Evolutionary conservation across 108 stramenopile genomes (phyloP), one percentile per base, ranked within the genome.

Genomic region (Cyclostephanos tholiformis): DNA sequence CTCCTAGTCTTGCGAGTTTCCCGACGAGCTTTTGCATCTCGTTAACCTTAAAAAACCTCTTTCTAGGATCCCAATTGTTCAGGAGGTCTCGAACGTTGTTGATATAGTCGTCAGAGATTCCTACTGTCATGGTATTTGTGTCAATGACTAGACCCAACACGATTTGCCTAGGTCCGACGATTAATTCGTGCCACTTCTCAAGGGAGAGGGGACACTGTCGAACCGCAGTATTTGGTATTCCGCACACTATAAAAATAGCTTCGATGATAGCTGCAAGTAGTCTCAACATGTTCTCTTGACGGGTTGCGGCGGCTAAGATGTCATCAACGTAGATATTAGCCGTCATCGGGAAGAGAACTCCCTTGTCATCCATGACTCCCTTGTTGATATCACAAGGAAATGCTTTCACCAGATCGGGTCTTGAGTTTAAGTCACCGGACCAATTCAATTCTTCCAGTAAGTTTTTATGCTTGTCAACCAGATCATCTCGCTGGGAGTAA

Each of bases 1-100:
- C 38, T 14, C 52, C 72, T 0, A 73, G 22, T 22, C 63, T 30
- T 0, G 8, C 72, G 0, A 51, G 19, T 25, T 64, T 73, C 0
- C 63, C 72, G 0, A 50, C 14, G 0, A 73, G 53, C 25, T 17
- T 29, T 56, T 73, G 50, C 26, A 56, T 4, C 22, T 73, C 63
- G 22, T 4, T 49, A 12, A 25, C 52, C 7, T 22, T 16, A 25
- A 53, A 53, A 7, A 41, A 41, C 9, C 41, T 12, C 9, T 10
- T 41, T 1, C 8, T 41, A 3, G 41, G 41, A 12, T 41, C 41
- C 41, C 41, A 41, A 1, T 41, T 41, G 9, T 10, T 41, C n/a
- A n/a, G n/a, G n/a, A n/a, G n/a, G n/a, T n/a, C n/a, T n/a, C n/a
- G 0, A 41, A 41, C 41, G 1, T 41, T 41, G 4, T 41, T 4